Base-by-base conservation (phyloP, 129 eudicot species). In the Pseudognaphalium luteoalbum region DNA sequence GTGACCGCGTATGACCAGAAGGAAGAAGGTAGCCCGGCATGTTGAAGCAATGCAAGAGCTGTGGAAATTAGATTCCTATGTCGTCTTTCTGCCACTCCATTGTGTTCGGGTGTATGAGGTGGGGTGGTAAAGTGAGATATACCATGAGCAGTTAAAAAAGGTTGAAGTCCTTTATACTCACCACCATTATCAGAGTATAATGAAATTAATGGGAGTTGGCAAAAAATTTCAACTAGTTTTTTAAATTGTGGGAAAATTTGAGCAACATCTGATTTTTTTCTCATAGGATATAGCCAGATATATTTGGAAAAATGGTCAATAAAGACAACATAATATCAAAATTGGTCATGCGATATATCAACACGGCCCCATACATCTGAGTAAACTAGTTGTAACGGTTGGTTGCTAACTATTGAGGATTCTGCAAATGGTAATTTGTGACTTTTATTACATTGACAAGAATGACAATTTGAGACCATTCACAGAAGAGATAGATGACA, bases 101-200 rank as follows among this genome's bases (percentile, higher is more conserved):
- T 50, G 16, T 50, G 57, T 15, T 50, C 57, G 17, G 56, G 56
- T 47, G 56, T 50, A 6, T 50, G 57, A 3, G 57, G 57, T 0
- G 57, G 57, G n/a, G 20, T 51, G 17, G 57, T 51, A 12, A 51
- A 51, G 19, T 51, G 57, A 6, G 57, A 51, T 5, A 51, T 51
- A 16, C 57, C 57, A 11, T 51, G 57, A 51, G 44, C 7, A 6
- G 9, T n/a, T 3, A 59, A 30, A 19, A 35, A 12, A 7, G 35
- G 34, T 11, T 15, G 7, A 21, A 73, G 67, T 39, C 32, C 35
- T 2, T 3, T 10, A 17, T 73, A 73, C 30, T 58, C 69, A 20
- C 77, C 76, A 0, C 68, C 77, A 73, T 73, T 73, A 34, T 73
- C 77, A 4, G 57, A 14, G 11, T 19, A 41, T 3, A 68, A 5